Base-by-base conservation (phyloP, 73 alveolate genomes). In the Durusdinium trenchii region DNA sequence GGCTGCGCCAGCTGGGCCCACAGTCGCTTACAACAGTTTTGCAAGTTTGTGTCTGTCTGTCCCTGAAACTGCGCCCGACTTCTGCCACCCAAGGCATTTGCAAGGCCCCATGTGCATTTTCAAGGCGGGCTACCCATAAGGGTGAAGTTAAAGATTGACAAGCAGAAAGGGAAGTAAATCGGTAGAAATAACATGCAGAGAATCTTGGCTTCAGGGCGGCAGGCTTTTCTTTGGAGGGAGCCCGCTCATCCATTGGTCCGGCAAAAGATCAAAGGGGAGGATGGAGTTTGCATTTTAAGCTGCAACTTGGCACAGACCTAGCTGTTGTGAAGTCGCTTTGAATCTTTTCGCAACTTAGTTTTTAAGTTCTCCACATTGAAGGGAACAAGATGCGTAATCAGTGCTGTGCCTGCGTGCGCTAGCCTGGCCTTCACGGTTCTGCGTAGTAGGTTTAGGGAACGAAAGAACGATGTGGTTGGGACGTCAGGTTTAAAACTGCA, bases 181-280 rank as follows among this genome's bases (percentile, higher is more conserved):
- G 18, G 73, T 60, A 60, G 18, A 23, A 2, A 2, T 60, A 60
- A 2, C 30, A 12, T 12, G 69, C 23, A 51, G 36, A 3, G 50
- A 50, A 75, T 36, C 85, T 38, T 12, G 60, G 90, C 28, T 14
- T 18, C 62, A 90, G 98, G 98, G 45, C 98, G 98, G 20, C 90
- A 91, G 46, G 76, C 90, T 45, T 91, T 91, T 43, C 90, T n/a
- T 3, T 94, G 99, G 99, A 92, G 99, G 26, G 91, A 50, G 67
- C 85, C 94, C n/a, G 90, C 69, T 9, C 99, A 94, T 52, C 99
- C 99, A 18, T 36, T 94, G 94, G 43, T 94, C 62, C 99, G 99
- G 18, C 79, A 94, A 62, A 73, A 57, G 57, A 46, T 83, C 45
- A 73, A 42, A 48, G 7, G 93, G 32, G 94, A 73, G 30, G 99